Conservation (phyloP, 2,329 filamentous ascomycete genomes). For the Fusarium sp. region DNA sequence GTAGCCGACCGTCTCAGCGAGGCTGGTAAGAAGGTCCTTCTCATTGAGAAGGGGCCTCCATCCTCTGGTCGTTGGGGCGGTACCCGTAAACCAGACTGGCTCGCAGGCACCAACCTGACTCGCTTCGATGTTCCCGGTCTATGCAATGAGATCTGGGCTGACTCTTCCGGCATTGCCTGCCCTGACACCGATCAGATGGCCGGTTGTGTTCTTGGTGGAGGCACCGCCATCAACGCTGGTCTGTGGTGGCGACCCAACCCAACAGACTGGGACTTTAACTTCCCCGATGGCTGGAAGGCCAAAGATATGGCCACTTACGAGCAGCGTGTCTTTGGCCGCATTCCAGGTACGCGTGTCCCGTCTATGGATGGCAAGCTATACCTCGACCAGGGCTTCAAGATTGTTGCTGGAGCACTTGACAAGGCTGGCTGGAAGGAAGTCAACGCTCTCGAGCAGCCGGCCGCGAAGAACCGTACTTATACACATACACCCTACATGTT, state of each 20-base stretch:
- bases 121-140: slow-evolving; percentile 9
- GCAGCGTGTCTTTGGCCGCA: slow-evolving; percentile 2
- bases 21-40: slow-evolving; percentile 4
- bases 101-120: not conserved
- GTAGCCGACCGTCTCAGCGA: slow-evolving; percentile 8
- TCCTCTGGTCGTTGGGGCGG: slow-evolving; percentile 8
- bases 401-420: not conserved
- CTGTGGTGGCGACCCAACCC: slow-evolving; percentile 16
- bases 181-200: slow-evolving; percentile 13
- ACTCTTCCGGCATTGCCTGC: slow-evolving; percentile 2
- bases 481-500: slow-evolving; percentile 5
- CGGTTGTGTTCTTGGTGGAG: slow-evolving; percentile 9
- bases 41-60: slow-evolving; percentile 8
- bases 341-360: slow-evolving; percentile 3
- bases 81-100: slow-evolving; percentile 9
- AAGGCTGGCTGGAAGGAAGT: slow-evolving; percentile 2
- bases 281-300: slow-evolving; percentile 11
- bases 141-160: slow-evolving; percentile 2
- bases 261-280: slow-evolving; percentile 4
- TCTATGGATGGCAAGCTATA: slow-evolving; percentile 6
- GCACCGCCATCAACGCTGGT: slow-evolving; percentile 7
- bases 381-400: slow-evolving; percentile 7
- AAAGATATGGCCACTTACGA: slow-evolving; percentile 11
- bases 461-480: not conserved
- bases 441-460: not conserved